A percentile compares a stretch with the other conserved stretches of the same genome.
Conservation (phyloP, 2,329 filamentous ascomycete genomes). For the Epicoccum sorghinum region DNA sequence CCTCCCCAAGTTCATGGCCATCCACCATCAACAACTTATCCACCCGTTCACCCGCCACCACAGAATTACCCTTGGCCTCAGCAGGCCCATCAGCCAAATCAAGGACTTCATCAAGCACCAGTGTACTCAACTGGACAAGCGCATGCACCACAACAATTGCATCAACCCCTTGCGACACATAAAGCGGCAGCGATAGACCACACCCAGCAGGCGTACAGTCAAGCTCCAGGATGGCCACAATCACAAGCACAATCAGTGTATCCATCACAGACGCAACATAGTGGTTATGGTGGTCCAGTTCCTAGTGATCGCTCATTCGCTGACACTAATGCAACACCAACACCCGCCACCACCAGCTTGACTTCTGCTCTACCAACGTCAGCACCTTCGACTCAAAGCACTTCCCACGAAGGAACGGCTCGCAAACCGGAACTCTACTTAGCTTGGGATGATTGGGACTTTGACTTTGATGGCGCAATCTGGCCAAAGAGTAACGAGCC, state of each 20-base stretch:
- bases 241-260: slow-evolving; percentile 24
- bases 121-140: slow-evolving; percentile 28
- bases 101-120: slow-evolving; percentile 30
- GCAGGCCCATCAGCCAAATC: slow-evolving; percentile 29
- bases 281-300: slow-evolving; percentile 20
- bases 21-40: slow-evolving; percentile 27
- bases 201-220: slow-evolving; percentile 33
- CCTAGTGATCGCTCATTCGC: slow-evolving; percentile 8
- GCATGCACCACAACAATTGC: slow-evolving; percentile 26
- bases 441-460: slow-evolving; percentile 50
- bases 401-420: slow-evolving; percentile 23
- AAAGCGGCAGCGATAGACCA: slow-evolving; percentile 24
- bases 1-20: slow-evolving; percentile 33
- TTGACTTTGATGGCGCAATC: slow-evolving; percentile 53
- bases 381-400: slow-evolving; percentile 21
- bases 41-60: slow-evolving; percentile 27
- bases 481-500: slow-evolving; percentile 54
- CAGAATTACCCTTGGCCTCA: slow-evolving; percentile 38
- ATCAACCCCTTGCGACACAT: slow-evolving; percentile 29
- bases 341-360: slow-evolving; percentile 31
- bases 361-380: slow-evolving; percentile 19
- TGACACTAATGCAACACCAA: slow-evolving; percentile 40
- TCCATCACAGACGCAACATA: slow-evolving; percentile 24
- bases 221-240: slow-evolving; percentile 31
- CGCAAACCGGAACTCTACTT: slow-evolving; percentile 42